These are phyloP conservation scores for Phaeosphaeriaceae sp. DNA, from an alignment of 2,329 filamentous ascomycete species.

Conservation along the genomic window DNA sequence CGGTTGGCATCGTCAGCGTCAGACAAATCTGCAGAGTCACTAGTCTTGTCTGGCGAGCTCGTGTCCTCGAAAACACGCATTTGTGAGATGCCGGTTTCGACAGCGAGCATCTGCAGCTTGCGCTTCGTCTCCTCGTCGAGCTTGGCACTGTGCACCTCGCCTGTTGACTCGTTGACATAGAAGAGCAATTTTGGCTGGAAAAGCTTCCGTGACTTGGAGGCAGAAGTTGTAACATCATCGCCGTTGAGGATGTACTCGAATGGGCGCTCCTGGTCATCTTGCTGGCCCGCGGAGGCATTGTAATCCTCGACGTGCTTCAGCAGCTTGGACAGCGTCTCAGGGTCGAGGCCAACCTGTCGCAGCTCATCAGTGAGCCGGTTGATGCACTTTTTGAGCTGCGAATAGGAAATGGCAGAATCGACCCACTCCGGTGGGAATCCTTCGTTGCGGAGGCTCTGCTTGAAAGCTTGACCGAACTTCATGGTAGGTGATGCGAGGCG, in stretches of 20 bases:
- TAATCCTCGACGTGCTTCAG: constrained; percentile 56
- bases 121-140: constrained; percentile 69
- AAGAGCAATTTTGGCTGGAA: constrained; percentile 75
- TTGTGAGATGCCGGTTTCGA: constrained; percentile 53
- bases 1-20: not conserved
- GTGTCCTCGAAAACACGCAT: constrained; percentile 43
- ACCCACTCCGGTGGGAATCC: constrained; percentile 77
- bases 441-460: constrained; percentile 71
- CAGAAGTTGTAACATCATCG: constrained; percentile 9
- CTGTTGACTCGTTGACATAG: constrained; percentile 70
- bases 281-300: constrained; percentile 33
- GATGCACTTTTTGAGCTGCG: constrained; percentile 86
- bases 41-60: constrained; percentile 8
- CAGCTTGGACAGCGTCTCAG: constrained; percentile 71
- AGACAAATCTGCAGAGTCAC: not conserved
- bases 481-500: constrained; percentile 55
- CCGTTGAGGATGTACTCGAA: constrained; percentile 47
- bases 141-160: constrained; percentile 71
- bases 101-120: constrained; percentile 68
- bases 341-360: constrained; percentile 72
- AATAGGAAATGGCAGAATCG: constrained; percentile 80
- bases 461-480: constrained; percentile 87
- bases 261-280: constrained; percentile 37
- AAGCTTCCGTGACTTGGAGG: constrained; percentile 21
- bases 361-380: constrained; percentile 80